Base-by-base conservation (phyloP, 2,329 filamentous ascomycete species). In the Knufia fluminis region DNA sequence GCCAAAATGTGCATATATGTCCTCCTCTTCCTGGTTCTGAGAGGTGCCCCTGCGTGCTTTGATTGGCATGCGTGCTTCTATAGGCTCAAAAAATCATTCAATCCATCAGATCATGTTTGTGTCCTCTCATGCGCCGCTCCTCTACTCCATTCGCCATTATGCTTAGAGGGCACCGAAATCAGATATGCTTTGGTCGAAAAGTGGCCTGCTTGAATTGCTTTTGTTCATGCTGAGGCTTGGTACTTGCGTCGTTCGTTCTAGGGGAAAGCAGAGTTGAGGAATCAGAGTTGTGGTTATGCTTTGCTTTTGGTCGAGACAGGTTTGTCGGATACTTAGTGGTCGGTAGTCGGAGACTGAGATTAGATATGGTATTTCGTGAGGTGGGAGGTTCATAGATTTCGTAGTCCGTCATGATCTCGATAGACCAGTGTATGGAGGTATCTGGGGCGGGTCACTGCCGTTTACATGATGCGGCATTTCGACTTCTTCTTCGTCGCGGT, bases 391-490 rank as follows among this genome's bases (percentile, higher is more conserved):
- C 38, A 6, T 22, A 24, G 38, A 19, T 20, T 6, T 31, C 22
- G 17, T 61, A 53, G 59, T 56, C 55, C 56, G 50, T 56, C 55
- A 6, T 41, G 38, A 3, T 8, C 7, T 41, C 38, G 54, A 57
- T 54, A 49, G 52, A 46, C 49, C 45, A 48, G 7, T 38, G 35
- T 8, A 8, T 31, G 28, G 28, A 31, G 28, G 28, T n/a, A n/a
- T n/a, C n/a, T n/a, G n/a, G n/a, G n/a, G n/a, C n/a, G n/a, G 16
- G 9, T 19, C 22, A n/a, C 10, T 24, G 40, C 23, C 19, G 48
- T 60, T 64, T 64, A 72, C 63, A 73, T 60, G 57, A 73, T 71
- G 52, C 59, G 58, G 61, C 70, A 73, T 61, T 67, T 71, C 59
- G 48, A 53, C 43, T 68, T 71, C 59, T 64, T 66, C 61, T 71